Evolutionary conservation across 352 stramenopile genomes (phyloP).

Genomic region (Aphanomyces stellatus): DNA sequence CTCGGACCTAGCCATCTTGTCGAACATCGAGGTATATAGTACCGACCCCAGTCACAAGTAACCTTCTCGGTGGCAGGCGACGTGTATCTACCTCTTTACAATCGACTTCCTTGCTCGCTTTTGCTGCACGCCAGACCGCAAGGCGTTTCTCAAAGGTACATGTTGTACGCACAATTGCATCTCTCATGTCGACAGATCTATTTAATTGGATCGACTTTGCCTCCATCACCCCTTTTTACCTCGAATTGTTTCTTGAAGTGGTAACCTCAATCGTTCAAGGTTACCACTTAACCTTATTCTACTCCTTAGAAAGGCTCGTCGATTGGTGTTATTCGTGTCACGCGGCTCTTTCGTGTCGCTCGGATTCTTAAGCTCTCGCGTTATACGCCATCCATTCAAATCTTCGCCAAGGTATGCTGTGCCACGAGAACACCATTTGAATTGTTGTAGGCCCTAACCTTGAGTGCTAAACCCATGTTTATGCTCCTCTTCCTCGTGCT

Average conservation of each 20-base stretch:
- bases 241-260: conserved; percentile 58
- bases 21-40: conserved; percentile 42
- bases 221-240: conserved; percentile 77
- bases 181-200: conserved; percentile 27
- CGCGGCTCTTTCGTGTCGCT: conserved; percentile 71
- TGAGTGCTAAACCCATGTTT: conserved; percentile 69
- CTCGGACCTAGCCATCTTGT: conserved; percentile 28
- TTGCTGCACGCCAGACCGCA: conserved; percentile 37
- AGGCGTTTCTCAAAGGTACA: conserved; percentile 42
- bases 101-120: conserved; percentile 51
- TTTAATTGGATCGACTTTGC: conserved; percentile 79
- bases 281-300: too few relatives aligned
- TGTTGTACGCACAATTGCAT: neutral
- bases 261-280: too few relatives aligned
- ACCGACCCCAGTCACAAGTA: neutral
- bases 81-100: conserved; percentile 26
- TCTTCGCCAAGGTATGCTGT: conserved; percentile 34
- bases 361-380: conserved; percentile 83
- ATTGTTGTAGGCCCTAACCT: conserved; percentile 44
- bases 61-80: neutral
- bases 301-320: conserved; percentile 38
- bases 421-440: neutral
- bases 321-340: conserved; percentile 70
- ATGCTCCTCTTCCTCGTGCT: conserved; percentile 85
- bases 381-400: conserved; percentile 78